Evolutionary conservation across 78 protist species (phyloP).

Genomic region (Capsaspora owczarzaki): DNA sequence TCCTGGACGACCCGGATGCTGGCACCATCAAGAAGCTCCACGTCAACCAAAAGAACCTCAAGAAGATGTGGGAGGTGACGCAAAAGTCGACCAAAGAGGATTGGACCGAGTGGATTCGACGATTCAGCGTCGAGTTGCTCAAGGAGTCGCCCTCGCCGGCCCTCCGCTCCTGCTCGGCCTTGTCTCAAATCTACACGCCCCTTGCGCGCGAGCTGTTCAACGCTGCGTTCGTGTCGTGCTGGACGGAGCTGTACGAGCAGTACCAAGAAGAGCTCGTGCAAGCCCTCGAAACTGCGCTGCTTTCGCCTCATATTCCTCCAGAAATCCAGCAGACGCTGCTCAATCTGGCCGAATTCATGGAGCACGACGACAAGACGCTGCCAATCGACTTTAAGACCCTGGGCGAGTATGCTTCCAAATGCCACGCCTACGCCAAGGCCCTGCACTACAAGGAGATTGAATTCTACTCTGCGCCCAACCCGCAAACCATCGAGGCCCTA

Average conservation of each 20-base stretch:
- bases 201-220: constrained; percentile 90
- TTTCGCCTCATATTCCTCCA: constrained; percentile 52
- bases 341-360: constrained; percentile 95
- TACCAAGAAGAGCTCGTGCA: constrained; percentile 25
- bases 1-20: not conserved
- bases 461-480: constrained; percentile 42
- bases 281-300: constrained; percentile 35
- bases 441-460: constrained; percentile 81
- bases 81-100: constrained; percentile 80
- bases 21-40: constrained; percentile 36
- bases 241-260: constrained; percentile 74
- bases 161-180: constrained; percentile 80
- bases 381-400: constrained; percentile 66
- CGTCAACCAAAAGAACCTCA: constrained; percentile 60
- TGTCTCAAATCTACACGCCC: constrained; percentile 78
- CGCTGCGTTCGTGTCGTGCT: constrained; percentile 88
- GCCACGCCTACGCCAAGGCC: constrained; percentile 96
- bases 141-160: constrained; percentile 90
- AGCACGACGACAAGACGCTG: constrained; percentile 73
- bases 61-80: constrained; percentile 75
- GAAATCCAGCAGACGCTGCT: constrained; percentile 83
- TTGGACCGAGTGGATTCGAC: constrained; percentile 91
- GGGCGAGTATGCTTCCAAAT: constrained; percentile 80
- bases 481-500: constrained; percentile 65
- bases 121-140: constrained; percentile 78